phyloP scores from a whole-genome alignment of 2,329 filamentous ascomycete genomes.

The Talaromyces funiculosus region DNA sequence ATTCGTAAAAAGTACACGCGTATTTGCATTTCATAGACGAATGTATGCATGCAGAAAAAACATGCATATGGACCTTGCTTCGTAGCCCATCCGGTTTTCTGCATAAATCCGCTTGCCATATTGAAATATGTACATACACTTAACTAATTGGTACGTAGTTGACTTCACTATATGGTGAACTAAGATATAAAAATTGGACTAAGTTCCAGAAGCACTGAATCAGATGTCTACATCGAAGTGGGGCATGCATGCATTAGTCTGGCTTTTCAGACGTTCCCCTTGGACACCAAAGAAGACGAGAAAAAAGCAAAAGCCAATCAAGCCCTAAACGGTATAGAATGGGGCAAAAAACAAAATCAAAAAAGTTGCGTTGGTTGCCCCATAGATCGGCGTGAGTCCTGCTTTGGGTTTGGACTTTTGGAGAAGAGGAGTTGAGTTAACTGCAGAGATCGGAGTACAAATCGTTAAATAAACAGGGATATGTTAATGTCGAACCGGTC shows the following conservation, averaged over 20 bases:
- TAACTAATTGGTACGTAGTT: background rate
- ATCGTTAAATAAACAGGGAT: background rate
- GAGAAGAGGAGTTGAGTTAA: background rate
- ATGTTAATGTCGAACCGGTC: background rate
- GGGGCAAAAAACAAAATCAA: background rate
- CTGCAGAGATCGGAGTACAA: background rate
- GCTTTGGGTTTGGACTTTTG: background rate
- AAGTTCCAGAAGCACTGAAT: background rate
- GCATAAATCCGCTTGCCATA: background rate
- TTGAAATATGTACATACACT: background rate
- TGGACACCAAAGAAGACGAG: background rate
- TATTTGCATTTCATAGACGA: background rate
- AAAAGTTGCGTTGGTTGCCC: background rate
- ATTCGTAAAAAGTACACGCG: background rate
- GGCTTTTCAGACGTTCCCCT: background rate
- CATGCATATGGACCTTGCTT: background rate
- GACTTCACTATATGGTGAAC: background rate
- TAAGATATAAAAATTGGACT: background rate
- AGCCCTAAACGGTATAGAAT: background rate
- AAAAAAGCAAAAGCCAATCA: background rate
- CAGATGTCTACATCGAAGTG: background rate
- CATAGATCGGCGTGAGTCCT: conserved; percentile 1
- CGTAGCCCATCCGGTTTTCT: background rate
- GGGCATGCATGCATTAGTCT: background rate
- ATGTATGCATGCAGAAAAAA: background rate